Base-by-base conservation (phyloP, 2,329 filamentous ascomycete species). In the Talaromyces pinophilus region DNA sequence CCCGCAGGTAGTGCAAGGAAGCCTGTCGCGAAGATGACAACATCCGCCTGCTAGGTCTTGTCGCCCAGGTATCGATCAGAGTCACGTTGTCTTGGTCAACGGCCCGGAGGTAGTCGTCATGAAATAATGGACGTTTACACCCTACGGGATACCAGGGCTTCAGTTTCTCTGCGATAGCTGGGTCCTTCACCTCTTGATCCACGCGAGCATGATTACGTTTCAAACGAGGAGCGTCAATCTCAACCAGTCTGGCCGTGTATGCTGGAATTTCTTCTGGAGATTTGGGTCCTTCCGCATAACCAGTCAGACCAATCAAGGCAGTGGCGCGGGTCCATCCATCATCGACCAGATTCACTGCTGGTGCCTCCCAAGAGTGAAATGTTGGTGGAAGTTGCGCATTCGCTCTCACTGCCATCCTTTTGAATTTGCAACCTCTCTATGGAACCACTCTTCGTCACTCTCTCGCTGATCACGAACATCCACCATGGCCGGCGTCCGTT, bases 1-100 rank as follows among this genome's bases (percentile, higher is more conserved):
- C 72, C 77, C 19, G 42, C 46, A 8, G 54, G 33, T 2, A 67
- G 65, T 13, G 67, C 46, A 5, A 30, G 65, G 8, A 46, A 22
- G n/a, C 44, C 44, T 46, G 44, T 46, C 8, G 44, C n/a, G n/a
- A 46, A 46, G 19, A 46, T 46, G 44, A 46, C 44, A 2, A 22
- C 44, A 7, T 46, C 44, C 10, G 44, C 44, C n/a, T 46, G 44
- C 19, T 22, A 46, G 44, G 44, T 10, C 10, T 46, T 22, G 3
- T 22, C n/a, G 44, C 10, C n/a, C 19, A 46, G 44, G 44, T 46
- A 13, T 46, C 44, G 44, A 46, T 22, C 3, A 46, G 44, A 22
- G n/a, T 46, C 10, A 46, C 44, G 44, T 46, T 46, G n/a, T 46
- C n/a, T 22, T 46, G 44, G 44, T 46, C 22, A 13, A 46, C 13